phyloP scores from a whole-genome alignment of 1,284 basidiomycete species.

The Sanguinoderma infundibulare region DNA sequence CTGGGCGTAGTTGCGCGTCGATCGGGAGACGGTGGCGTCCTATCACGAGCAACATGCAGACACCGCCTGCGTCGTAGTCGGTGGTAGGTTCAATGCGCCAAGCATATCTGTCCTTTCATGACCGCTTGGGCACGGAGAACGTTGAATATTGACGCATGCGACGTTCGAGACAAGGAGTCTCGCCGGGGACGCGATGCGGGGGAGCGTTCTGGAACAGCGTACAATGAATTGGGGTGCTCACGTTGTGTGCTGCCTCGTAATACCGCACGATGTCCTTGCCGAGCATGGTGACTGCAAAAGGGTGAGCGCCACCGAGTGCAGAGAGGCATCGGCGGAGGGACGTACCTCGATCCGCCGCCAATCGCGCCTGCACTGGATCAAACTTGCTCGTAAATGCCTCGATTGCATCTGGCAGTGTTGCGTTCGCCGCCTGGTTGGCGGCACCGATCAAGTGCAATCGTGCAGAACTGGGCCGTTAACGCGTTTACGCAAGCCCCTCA shows the following conservation, averaged over 20 bases:
- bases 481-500: background rate
- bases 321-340: background rate
- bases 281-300: conserved; percentile 35
- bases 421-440: background rate
- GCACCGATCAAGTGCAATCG: conserved; percentile 43
- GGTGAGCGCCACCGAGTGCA: conserved; percentile 9
- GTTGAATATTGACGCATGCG: background rate
- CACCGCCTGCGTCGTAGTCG: no score
- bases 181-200: background rate
- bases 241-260: conserved; percentile 29
- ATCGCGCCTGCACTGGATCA: conserved; percentile 60
- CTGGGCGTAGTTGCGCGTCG: no score
- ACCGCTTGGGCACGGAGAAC: background rate
- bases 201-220: background rate
- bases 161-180: background rate
- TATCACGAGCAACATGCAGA: no score
- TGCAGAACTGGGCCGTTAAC: conserved; percentile 48
- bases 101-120: background rate
- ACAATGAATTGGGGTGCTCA: conserved; percentile 14
- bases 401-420: conserved; percentile 42
- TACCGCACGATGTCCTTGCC: conserved; percentile 39
- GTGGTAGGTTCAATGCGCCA: background rate
- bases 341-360: conserved; percentile 71
- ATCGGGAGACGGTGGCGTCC: no score
- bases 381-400: conserved; percentile 62